Evolutionary conservation across 345 rosid genomes (phyloP).

Genomic region (Aquilaria sinensis): DNA sequence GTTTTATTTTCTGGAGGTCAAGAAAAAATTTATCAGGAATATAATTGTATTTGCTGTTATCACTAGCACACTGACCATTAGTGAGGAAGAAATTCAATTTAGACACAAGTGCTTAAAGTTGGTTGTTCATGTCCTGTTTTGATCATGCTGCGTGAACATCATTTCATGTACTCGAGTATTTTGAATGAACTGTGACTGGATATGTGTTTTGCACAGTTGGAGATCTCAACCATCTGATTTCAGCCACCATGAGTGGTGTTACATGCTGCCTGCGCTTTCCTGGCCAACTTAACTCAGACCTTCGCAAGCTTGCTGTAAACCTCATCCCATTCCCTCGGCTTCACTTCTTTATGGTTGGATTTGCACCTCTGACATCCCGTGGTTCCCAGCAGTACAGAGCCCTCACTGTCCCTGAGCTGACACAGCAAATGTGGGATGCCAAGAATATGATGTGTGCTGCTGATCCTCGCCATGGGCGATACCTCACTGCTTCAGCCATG

Average conservation of each 20-base stretch:
- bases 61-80: too few relatives aligned
- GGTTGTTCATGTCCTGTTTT: too few relatives aligned
- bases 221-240: conserved; percentile 68
- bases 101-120: too few relatives aligned
- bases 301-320: conserved; percentile 78
- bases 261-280: conserved; percentile 83
- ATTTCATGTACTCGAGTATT: not conserved
- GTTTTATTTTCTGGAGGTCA: too few relatives aligned
- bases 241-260: conserved; percentile 81
- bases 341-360: conserved; percentile 84
- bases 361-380: conserved; percentile 66
- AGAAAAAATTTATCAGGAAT: too few relatives aligned
- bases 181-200: conserved; percentile 8
- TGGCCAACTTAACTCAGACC: conserved; percentile 79
- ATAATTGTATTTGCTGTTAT: too few relatives aligned
- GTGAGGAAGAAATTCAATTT: too few relatives aligned
- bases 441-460: conserved; percentile 86
- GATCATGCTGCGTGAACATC: too few relatives aligned
- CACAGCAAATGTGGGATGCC: conserved; percentile 86
- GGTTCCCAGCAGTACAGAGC: conserved; percentile 74
- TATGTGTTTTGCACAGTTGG: conserved; percentile 41
- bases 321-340: conserved; percentile 73
- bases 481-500: conserved; percentile 72
- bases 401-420: conserved; percentile 73
- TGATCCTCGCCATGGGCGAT: conserved; percentile 69